Base-by-base conservation (phyloP, 768 basidiomycete species). In the Russula sp. region DNA sequence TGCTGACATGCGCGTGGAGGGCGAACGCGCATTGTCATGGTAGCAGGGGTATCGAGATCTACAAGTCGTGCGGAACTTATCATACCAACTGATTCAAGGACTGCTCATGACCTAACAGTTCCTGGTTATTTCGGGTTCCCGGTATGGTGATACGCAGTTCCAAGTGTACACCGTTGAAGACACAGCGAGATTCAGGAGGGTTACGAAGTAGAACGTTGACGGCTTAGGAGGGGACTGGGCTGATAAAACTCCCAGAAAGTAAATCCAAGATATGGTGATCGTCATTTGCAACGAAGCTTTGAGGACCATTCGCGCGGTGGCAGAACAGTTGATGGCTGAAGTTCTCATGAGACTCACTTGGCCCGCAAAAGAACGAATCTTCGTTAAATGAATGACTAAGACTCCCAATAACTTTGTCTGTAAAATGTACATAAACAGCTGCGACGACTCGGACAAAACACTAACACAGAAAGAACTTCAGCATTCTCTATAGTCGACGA, bases 361-460 rank as follows among this genome's bases (percentile, higher is more conserved):
- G 6, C 54, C 48, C 25, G 16, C 47, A 34, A 16, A 32, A 9
- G 16, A 41, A 46, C 3, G 39, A 43, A 46, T 20, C 7, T 49
- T 22, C 22, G 20, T 11, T 52, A 11, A 51, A 41, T 54, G 52
- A 49, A 42, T 35, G 46, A 51, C 48, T 56, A 45, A 52, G 16
- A 38, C 10, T 22, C 43, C 45, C n/a, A 41, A 58, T 22, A 53
- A 38, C 20, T 10, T 60, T 42, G 52, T 41, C 20, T 42, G 61
- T n/a, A 10, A 52, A 47, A 39, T 46, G 22, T 58, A 58, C 58
- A 54, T 53, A 55, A 55, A 59, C 48, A 22, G 46, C 20, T 48
- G 56, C 45, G 52, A 63, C 41, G 47, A 59, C 52, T 49, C 39
- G 34, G 39, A 58, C 51, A 49, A 48, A 58, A 54, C 46, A 54